Percentiles rank a stretch among this genome's conserved stretches.
Evolutionary conservation across 2,329 filamentous ascomycete species (phyloP).

Genomic region (Ophiostoma piceae): DNA sequence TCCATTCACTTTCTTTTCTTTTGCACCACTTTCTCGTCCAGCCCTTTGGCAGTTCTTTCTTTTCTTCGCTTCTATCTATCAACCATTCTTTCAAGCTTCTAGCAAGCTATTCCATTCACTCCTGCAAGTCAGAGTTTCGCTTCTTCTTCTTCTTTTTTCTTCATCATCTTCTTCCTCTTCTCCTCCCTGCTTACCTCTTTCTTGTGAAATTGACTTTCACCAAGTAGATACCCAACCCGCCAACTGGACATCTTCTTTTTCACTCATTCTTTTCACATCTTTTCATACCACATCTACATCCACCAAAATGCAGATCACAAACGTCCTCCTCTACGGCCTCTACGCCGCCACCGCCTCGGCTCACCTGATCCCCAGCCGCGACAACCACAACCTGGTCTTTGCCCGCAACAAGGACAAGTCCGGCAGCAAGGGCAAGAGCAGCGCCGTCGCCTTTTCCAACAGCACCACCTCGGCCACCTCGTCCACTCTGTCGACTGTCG

Average conservation of each 20-base stretch:
- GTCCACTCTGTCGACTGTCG: background rate
- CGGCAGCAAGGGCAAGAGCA: slow-evolving; percentile 5
- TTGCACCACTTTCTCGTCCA: slow-evolving; percentile 18
- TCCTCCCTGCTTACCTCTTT: background rate
- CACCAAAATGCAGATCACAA: slow-evolving; percentile 46
- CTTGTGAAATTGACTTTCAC: slow-evolving; percentile 14
- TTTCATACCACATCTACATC: background rate
- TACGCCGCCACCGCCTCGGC: slow-evolving; percentile 42
- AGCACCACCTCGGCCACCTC: background rate
- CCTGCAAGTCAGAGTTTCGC: slow-evolving; percentile 26
- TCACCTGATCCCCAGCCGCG: slow-evolving; percentile 36
- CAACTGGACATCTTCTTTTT: slow-evolving; percentile 9
- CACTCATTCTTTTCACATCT: background rate
- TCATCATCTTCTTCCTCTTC: slow-evolving; percentile 1
- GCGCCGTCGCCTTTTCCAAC: slow-evolving; percentile 16
- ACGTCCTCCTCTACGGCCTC: slow-evolving; percentile 40
- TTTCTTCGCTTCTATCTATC: slow-evolving; percentile 14
- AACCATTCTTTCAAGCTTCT: slow-evolving; percentile 25
- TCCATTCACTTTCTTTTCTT: slow-evolving; percentile 12
- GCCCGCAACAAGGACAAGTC: slow-evolving; percentile 27
- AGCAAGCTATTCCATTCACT: slow-evolving; percentile 26
- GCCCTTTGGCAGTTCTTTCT: slow-evolving; percentile 1
- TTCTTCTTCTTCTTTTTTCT: slow-evolving; percentile 24
- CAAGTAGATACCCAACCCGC: slow-evolving; percentile 13
- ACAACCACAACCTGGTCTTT: slow-evolving; percentile 35